These are phyloP conservation scores for Citeromyces matritensis DNA, from an alignment of 805 yeast species.

Conservation along the genomic window DNA sequence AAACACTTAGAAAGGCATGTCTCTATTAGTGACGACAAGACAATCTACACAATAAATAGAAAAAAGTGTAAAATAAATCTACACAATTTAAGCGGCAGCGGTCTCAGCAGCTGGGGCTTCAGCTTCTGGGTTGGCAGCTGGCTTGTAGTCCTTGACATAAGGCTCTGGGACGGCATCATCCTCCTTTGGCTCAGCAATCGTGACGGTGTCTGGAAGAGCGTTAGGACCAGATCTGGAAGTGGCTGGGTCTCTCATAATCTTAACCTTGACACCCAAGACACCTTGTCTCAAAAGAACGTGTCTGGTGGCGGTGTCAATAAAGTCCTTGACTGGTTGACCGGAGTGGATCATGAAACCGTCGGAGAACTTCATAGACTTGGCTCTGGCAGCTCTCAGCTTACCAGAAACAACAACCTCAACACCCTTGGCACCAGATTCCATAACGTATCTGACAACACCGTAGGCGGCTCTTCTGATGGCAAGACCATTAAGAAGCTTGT, in stretches of 20 bases:
- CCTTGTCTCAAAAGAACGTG: conserved; percentile 99
- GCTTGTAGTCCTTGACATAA: conserved; percentile 63
- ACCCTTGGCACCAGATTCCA: conserved; percentile 99
- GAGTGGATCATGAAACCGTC: conserved; percentile 99
- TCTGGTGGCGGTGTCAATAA: conserved; percentile 97
- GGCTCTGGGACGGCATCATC: conserved; percentile 74
- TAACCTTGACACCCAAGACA: conserved; percentile 98
- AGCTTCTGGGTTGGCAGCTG: conserved; percentile 17
- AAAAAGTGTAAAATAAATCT: neutral
- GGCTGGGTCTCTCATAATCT: conserved; percentile 99
- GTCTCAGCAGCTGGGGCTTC: conserved; percentile 21
- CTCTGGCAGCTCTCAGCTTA: conserved; percentile 99
- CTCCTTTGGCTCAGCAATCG: conserved; percentile 88
- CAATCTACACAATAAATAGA: neutral
- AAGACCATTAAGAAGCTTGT: conserved; percentile 96
- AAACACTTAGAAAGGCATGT: too few relatives aligned
- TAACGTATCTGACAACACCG: conserved; percentile 99
- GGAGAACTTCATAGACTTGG: conserved; percentile 98
- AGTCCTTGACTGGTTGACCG: conserved; percentile 99
- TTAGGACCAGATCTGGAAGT: conserved; percentile 72
- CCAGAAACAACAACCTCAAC: conserved; percentile 99
- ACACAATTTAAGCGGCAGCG: conserved; percentile 9
- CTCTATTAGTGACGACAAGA: too few relatives aligned
- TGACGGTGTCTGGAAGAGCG: conserved; percentile 91
- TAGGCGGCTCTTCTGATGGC: conserved; percentile 99